These are phyloP conservation scores for Paraphoma chrysanthemicola DNA, from an alignment of 2,329 filamentous ascomycete species.

Conservation along the genomic window DNA sequence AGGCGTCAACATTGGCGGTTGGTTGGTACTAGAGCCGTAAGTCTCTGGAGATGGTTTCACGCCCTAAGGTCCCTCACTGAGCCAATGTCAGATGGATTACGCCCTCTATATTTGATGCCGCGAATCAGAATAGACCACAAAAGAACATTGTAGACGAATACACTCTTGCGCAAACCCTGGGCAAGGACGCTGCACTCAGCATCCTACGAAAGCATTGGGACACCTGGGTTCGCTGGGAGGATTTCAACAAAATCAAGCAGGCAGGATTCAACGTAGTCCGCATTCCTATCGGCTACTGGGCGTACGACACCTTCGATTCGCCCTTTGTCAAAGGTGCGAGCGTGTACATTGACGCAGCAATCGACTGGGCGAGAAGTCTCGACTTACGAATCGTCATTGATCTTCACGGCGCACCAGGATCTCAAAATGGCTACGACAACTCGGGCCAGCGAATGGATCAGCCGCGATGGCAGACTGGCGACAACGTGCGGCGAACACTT, in stretches of 20 bases:
- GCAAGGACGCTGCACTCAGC: slow-evolving; percentile 52
- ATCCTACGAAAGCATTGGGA: slow-evolving; percentile 60
- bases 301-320: slow-evolving; percentile 58
- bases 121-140: slow-evolving; percentile 28
- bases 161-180: slow-evolving; percentile 59
- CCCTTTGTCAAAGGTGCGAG: slow-evolving; percentile 62
- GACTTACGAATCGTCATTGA: slow-evolving; percentile 66
- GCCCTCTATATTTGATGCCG: slow-evolving; percentile 60
- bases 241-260: slow-evolving; percentile 64
- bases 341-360: slow-evolving; percentile 61
- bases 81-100: slow-evolving; percentile 58
- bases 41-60: slow-evolving; percentile 10
- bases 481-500: slow-evolving; percentile 60
- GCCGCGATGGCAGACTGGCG: slow-evolving; percentile 56
- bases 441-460: slow-evolving; percentile 58
- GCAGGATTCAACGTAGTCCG: slow-evolving; percentile 66
- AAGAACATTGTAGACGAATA: slow-evolving; percentile 58
- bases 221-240: slow-evolving; percentile 56
- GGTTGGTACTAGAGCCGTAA: slow-evolving; percentile 57
- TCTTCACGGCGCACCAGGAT: slow-evolving; percentile 63
- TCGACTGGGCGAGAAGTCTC: slow-evolving; percentile 62
- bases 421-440: slow-evolving; percentile 70
- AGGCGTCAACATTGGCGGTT: slow-evolving; percentile 60
- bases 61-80: background rate
- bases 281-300: slow-evolving; percentile 67